Base-by-base conservation (phyloP, 2,329 filamentous ascomycete species). In the Cytospora schulzeri region DNA sequence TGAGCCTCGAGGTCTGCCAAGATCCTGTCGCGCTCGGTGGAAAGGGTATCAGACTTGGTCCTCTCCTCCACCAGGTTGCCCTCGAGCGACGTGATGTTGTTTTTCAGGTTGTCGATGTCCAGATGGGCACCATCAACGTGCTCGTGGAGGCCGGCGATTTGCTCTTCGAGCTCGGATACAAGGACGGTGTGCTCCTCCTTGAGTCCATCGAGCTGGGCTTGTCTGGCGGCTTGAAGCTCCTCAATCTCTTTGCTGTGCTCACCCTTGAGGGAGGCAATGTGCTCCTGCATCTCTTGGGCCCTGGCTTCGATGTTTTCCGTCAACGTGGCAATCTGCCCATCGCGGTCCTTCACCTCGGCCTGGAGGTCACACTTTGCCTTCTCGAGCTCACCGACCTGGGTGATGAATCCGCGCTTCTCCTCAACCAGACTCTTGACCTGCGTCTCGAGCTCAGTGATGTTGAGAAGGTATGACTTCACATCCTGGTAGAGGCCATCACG, bases 391-490 rank as follows among this genome's bases (percentile, higher is more conserved):
- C 69, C 61, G 0, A 71, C 58, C 62, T 63, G 53, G 1, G 51
- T 50, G 41, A 63, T 62, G 15, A 66, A 48, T 9, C 51, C 48
- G 19, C 59, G 60, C 45, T 66, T 62, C 57, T 67, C 66, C 60
- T 66, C 64, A 11, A 67, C 56, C 1, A 66, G 45, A 3, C 60
- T 38, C 56, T 60, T 66, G 51, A 69, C 58, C 57, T 69, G 67
- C 15, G 62, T 66, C 58, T 69, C 63, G 1, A 67, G 31, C 31
- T 69, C 70, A 28, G 66, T 69, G 62, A 70, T 69, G 48, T 59
- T 65, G 22, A 53, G 17, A 7, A 67, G 59, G 51, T 67, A 67
- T 2, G 14, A 52, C 65, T 62, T 67, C 6, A 64, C 56, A 51
- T 67, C 66, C 24, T 26, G 45, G 53, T 63, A 60, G 24, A 67